These are phyloP conservation scores for Rubroshorea leprosula DNA, from an alignment of 345 rosid species.

Conservation along the genomic window DNA sequence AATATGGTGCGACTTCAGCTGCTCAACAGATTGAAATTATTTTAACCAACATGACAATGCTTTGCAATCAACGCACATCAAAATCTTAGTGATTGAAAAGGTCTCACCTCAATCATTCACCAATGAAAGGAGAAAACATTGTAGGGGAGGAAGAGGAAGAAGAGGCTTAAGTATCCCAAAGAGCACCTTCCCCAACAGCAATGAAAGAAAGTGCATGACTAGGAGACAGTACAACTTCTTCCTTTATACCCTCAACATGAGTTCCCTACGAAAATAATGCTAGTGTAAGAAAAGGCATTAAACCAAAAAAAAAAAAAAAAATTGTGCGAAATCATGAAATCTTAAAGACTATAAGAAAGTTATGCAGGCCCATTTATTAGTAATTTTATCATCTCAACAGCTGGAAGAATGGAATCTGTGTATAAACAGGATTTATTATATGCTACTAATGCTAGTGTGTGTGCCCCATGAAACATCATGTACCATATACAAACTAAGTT, in stretches of 20 bases:
- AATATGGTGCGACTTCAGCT: conserved; percentile 99
- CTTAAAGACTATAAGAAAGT: neutral
- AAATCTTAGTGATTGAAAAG: conserved; percentile 10
- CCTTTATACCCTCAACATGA: conserved; percentile 97
- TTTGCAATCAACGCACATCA: conserved; percentile 45
- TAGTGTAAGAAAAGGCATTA: conserved; percentile 1
- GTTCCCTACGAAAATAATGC: conserved; percentile 59
- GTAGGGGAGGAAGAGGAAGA: neutral
- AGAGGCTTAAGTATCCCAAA: conserved; percentile 4
- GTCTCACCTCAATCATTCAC: neutral
- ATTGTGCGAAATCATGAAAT: too few species aligned
- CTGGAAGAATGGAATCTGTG: too few species aligned
- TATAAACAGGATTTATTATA: conserved; percentile 4
- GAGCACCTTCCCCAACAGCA: conserved; percentile 97
- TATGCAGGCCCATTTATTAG: neutral
- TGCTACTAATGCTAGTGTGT: neutral
- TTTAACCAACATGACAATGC: conserved; percentile 99
- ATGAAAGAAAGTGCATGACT: conserved; percentile 97
- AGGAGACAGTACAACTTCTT: conserved; percentile 98
- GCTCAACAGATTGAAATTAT: conserved; percentile 91
- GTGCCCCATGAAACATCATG: neutral
- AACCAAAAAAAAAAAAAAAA: neutral
- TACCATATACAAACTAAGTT: neutral
- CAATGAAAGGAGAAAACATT: conserved; percentile 2
- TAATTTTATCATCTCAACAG: neutral